Evolutionary conservation across 2,329 filamentous ascomycete species (phyloP).

Genomic region (Aspergillus jensenii): DNA sequence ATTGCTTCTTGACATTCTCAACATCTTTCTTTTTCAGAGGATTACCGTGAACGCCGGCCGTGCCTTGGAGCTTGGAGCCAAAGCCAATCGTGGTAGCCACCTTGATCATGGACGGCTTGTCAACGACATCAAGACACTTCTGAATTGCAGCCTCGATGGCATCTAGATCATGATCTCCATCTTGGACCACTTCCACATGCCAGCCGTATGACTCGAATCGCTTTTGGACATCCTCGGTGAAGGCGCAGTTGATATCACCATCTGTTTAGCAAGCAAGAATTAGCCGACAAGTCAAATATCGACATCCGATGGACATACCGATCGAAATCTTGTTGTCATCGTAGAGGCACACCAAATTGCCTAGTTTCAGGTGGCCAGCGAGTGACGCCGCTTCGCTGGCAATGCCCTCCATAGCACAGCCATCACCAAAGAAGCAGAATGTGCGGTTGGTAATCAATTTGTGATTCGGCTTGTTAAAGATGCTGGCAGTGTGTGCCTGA

Average conservation of each 20-base stretch:
- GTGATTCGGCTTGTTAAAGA: constrained; percentile 96
- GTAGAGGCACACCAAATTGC: constrained; percentile 95
- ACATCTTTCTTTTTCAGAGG: constrained; percentile 93
- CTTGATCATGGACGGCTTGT: constrained; percentile 97
- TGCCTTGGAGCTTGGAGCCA: constrained; percentile 90
- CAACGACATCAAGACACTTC: constrained; percentile 79
- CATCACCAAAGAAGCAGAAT: constrained; percentile 95
- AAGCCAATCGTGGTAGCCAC: constrained; percentile 96
- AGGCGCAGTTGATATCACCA: constrained; percentile 91
- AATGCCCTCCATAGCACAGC: constrained; percentile 98
- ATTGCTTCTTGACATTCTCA: constrained; percentile 89
- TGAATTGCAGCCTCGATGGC: constrained; percentile 85
- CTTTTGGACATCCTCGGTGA: constrained; percentile 95
- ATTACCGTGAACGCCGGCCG: constrained; percentile 92
- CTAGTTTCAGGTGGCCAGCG: constrained; percentile 94
- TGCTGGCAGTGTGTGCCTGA: constrained; percentile 83
- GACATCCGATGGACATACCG: constrained; percentile 33
- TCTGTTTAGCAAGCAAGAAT: constrained; percentile 51
- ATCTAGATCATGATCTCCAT: constrained; percentile 86
- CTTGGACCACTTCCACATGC: constrained; percentile 80
- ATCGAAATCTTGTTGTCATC: constrained; percentile 98
- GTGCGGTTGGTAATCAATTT: constrained; percentile 95
- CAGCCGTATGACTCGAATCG: constrained; percentile 97
- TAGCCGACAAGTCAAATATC: constrained; percentile 35
- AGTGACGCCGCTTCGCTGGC: constrained; percentile 87